Evolutionary conservation across 2,329 filamentous ascomycete genomes (phyloP).

Genomic region (Exophiala aquamarina): DNA sequence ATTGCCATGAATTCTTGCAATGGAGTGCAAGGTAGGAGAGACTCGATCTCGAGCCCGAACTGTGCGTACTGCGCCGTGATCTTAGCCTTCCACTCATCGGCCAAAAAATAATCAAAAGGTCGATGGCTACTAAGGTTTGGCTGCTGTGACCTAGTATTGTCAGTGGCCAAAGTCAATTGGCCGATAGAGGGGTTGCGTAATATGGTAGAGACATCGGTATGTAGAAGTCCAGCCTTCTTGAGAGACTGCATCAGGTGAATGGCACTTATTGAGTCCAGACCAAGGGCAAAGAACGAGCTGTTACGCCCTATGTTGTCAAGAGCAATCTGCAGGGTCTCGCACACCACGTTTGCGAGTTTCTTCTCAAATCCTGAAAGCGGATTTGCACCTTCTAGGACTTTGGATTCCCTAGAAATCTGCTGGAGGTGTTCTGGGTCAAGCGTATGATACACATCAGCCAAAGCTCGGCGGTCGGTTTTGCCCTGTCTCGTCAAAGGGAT

Average conservation of each 20-base stretch:
- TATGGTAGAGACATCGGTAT: slow-evolving; percentile 66
- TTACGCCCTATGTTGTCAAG: slow-evolving; percentile 55
- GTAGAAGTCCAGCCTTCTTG: slow-evolving; percentile 43
- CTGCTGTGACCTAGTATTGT: not conserved
- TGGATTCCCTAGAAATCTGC: slow-evolving; percentile 8
- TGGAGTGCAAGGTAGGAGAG: slow-evolving; percentile 77
- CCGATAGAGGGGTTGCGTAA: slow-evolving; percentile 68
- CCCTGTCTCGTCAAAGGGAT: slow-evolving; percentile 73
- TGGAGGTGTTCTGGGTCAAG: slow-evolving; percentile 51
- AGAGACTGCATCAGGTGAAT: slow-evolving; percentile 67
- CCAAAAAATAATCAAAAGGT: not conserved
- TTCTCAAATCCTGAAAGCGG: slow-evolving; percentile 50
- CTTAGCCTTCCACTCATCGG: slow-evolving; percentile 1
- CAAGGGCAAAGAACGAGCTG: slow-evolving; percentile 74
- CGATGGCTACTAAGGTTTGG: too few relatives aligned
- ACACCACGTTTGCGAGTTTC: slow-evolving; percentile 56
- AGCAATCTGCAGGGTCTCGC: slow-evolving; percentile 50
- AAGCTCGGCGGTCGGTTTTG: slow-evolving; percentile 65
- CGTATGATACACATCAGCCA: slow-evolving; percentile 51
- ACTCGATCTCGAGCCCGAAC: slow-evolving; percentile 44
- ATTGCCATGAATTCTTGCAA: slow-evolving; percentile 86
- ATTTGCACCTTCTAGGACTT: slow-evolving; percentile 1
- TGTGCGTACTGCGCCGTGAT: slow-evolving; percentile 6
- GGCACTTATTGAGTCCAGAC: slow-evolving; percentile 79
- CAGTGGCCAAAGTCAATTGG: slow-evolving; percentile 49